Evolutionary conservation across 257 asterid genomes (phyloP).

Genomic region (Solanum dulcamara): DNA sequence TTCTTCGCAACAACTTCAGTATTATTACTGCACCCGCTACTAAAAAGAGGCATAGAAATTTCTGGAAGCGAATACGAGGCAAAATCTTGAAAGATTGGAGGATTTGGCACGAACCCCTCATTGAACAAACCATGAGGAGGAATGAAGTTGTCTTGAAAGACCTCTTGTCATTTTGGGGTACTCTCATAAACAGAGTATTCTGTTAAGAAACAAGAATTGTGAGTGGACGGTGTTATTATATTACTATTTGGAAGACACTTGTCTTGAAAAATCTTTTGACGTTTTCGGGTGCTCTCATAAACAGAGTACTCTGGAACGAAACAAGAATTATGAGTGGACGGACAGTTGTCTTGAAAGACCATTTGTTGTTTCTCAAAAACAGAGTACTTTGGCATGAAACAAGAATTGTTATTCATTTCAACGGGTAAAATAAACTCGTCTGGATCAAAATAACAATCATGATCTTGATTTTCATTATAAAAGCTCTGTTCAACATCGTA

Average conservation of each 20-base stretch:
- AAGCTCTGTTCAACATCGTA: background rate
- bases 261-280: too few relatives aligned
- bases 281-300: too few relatives aligned
- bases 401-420: background rate
- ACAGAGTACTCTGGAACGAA: too few relatives aligned
- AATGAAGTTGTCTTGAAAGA: background rate
- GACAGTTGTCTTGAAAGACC: background rate
- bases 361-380: conserved; percentile 2
- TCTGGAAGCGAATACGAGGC: background rate
- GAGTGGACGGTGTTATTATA: background rate
- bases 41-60: background rate
- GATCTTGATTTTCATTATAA: background rate
- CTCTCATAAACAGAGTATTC: background rate
- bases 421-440: background rate
- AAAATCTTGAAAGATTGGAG: conserved; percentile 13
- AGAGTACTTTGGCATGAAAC: background rate
- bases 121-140: background rate
- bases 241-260: background rate
- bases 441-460: background rate
- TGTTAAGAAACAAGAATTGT: background rate
- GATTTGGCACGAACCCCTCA: conserved; percentile 17
- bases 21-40: conserved; percentile 4
- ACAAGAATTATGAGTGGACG: too few relatives aligned
- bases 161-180: conserved; percentile 4
- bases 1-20: background rate